Conservation (phyloP, 2,329 filamentous ascomycete species). For the Talaromyces sp. region DNA sequence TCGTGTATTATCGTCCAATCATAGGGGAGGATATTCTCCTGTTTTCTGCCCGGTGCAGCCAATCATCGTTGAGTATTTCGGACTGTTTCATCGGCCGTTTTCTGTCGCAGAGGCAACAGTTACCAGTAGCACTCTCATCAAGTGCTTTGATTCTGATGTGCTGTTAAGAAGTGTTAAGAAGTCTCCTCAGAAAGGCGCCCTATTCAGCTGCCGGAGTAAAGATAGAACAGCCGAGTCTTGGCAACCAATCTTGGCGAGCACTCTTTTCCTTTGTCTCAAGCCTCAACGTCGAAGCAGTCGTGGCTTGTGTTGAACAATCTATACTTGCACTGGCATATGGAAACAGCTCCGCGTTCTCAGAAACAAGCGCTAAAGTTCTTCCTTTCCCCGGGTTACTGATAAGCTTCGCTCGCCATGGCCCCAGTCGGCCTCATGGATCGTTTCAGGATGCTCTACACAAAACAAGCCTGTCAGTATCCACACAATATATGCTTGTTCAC, state of each 20-base stretch:
- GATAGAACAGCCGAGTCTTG: constrained; percentile 5
- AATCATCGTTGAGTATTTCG: neutral
- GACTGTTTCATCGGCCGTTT: neutral
- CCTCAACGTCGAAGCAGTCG: neutral
- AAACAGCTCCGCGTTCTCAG: neutral
- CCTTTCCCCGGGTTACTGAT: neutral
- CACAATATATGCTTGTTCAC: constrained; percentile 2
- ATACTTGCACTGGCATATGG: neutral
- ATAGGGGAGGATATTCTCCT: neutral
- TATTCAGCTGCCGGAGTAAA: neutral
- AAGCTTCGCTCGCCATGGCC: constrained; percentile 25
- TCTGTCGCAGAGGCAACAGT: no score
- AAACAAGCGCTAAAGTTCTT: neutral
- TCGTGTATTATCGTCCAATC: constrained; percentile 1
- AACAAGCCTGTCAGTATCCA: constrained; percentile 25
- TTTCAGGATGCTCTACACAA: constrained; percentile 30
- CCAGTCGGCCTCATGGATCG: constrained; percentile 29
- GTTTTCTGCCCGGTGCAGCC: neutral
- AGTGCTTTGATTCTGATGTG: no score
- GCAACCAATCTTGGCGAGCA: constrained; percentile 8
- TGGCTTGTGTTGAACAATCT: neutral
- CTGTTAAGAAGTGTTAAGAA: no score
- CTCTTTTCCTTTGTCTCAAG: neutral
- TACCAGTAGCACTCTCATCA: no score
- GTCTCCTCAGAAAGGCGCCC: no score